Base-by-base conservation (phyloP, 2,329 filamentous ascomycete species). In the Penicillium digitatum region DNA sequence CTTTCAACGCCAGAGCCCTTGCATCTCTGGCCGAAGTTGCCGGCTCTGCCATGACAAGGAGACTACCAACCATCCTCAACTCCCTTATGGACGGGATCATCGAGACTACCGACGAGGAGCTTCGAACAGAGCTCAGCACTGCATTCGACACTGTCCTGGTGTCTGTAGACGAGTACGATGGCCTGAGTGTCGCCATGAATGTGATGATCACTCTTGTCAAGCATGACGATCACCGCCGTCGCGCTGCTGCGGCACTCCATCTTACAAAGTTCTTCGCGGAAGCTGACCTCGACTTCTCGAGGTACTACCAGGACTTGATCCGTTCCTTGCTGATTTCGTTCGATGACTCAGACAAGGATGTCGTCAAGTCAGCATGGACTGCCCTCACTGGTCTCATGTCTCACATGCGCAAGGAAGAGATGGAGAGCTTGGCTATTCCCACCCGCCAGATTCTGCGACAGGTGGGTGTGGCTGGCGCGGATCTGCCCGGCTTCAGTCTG, bases 301-400 rank as follows among this genome's bases (percentile, higher is more conserved):
- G 93, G 48, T 99, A 97, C 79, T 91, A 96, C 73, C 92, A 93
- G 69, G 93, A 99, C 67, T 88, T 99, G 50, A 90, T 99, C 67
- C 88, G 93, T 14, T 87, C 89, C 3, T 78, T 99, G 50, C 84
- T 99, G 53, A 88, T 95, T 62, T 92, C 90, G 0, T 99, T 99
- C 69, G 91, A 94, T 67, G 94, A 99, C 66, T 76, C 84, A 50
- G 94, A 97, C 67, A 74, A 76, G 58, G 85, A 87, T 22, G 93
- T 97, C 4, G 88, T 97, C 67, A 95, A 95, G 78, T 83, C 90
- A 42, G 86, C 93, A 22, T 97, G 92, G 92, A 81, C 85, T 52
- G 93, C 92, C 6, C 82, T 99, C 56, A 90, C 79, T 64, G 89
- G 89, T 55, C 87, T 99, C 64, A 96, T 92, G 43, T 92, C 92